A percentile compares a stretch with the other conserved stretches of the same genome.
Evolutionary conservation across 2,329 filamentous ascomycete species (phyloP).

Genomic region (Cladosporium velox): DNA sequence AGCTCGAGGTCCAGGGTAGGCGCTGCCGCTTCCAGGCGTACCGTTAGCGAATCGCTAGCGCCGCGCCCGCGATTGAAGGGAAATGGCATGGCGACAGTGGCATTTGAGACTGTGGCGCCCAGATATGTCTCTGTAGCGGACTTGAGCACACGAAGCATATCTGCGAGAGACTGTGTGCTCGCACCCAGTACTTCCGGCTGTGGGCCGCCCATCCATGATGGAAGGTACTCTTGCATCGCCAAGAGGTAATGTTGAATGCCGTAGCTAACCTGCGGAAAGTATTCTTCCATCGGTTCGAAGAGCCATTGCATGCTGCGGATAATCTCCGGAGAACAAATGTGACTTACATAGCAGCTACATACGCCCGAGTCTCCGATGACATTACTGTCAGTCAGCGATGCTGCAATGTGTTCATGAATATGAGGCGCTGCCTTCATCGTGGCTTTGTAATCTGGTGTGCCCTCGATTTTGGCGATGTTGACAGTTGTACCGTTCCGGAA

Average conservation of each 20-base stretch:
- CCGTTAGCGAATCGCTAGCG: neutral
- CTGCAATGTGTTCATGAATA: neutral
- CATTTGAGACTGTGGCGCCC: neutral
- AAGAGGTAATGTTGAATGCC: neutral
- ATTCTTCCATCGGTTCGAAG: neutral
- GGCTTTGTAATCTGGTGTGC: neutral
- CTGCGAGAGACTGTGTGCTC: neutral
- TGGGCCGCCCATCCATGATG: neutral
- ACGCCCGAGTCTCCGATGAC: neutral
- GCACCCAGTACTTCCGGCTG: neutral
- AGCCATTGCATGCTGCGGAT: neutral
- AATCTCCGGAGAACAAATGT: no score
- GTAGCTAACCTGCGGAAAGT: neutral
- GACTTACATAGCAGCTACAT: neutral
- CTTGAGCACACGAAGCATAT: constrained; percentile 1
- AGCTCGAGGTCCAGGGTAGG: neutral
- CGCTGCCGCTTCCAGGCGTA: neutral
- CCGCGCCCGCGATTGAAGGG: neutral
- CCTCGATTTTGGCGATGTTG: constrained; percentile 10
- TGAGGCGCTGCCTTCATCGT: constrained; percentile 1
- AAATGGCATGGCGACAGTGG: neutral
- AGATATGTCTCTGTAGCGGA: neutral
- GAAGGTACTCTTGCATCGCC: neutral
- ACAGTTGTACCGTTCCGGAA: constrained; percentile 5
- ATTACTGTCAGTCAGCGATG: neutral